These are phyloP conservation scores for Zoysia pacifica DNA, from an alignment of 176 grass and related monocot genomes.

Conservation along the genomic window DNA sequence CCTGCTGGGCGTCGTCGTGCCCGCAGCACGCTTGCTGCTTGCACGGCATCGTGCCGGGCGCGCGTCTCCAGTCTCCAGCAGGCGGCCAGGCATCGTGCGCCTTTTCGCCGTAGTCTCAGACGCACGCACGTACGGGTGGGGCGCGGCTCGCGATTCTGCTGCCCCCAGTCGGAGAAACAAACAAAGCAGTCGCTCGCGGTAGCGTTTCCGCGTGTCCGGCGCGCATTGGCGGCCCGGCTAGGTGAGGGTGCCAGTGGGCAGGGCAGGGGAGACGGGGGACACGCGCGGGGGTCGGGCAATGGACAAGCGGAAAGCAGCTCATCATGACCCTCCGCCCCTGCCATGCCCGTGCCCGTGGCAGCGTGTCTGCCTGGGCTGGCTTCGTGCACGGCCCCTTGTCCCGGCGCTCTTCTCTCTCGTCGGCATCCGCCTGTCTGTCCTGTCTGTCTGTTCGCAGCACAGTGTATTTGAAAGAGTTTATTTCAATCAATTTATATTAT, in stretches of 20 bases:
- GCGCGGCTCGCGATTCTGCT: neutral
- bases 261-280: neutral
- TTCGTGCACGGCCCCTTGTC: slow-evolving; percentile 24
- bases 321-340: slow-evolving; percentile 20
- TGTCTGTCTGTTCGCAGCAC: neutral
- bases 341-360: neutral
- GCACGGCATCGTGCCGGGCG: neutral
- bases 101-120: slow-evolving; percentile 28
- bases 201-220: slow-evolving; percentile 13
- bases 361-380: neutral
- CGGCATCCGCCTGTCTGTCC: neutral
- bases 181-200: slow-evolving; percentile 8
- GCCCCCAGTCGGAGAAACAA: slow-evolving; percentile 42
- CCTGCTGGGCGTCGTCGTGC: neutral
- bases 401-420: neutral
- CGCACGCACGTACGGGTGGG: neutral
- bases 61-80: neutral
- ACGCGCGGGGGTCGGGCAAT: slow-evolving; percentile 26
- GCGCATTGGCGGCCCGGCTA: neutral
- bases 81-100: neutral
- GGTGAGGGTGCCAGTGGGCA: neutral
- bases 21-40: slow-evolving; percentile 10
- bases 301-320: slow-evolving; percentile 19
- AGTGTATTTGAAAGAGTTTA: too few relatives aligned
- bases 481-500: too few relatives aligned